A percentile compares a stretch with the other conserved stretches of the same genome.
phyloP scores from a whole-genome alignment of 1,284 basidiomycete genomes.

The Cutaneotrichosporon sp. region DNA sequence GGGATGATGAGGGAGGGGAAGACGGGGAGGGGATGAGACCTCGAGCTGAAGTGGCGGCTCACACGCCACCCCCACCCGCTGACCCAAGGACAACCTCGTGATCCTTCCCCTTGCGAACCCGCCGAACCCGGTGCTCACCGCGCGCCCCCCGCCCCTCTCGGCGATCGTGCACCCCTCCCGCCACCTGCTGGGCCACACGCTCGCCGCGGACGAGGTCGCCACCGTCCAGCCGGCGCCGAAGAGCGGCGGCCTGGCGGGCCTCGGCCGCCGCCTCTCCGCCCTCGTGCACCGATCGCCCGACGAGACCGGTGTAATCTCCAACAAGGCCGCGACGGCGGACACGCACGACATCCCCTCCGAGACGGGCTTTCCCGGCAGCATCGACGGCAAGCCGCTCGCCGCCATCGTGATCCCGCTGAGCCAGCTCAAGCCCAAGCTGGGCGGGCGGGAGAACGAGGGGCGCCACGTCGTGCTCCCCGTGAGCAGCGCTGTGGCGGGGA shows the following conservation, averaged over 20 bases:
- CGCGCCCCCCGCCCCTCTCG: background rate
- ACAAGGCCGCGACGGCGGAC: slow-evolving; percentile 27
- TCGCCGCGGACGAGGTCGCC: slow-evolving; percentile 15
- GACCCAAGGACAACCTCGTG: slow-evolving; percentile 39
- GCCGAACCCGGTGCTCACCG: slow-evolving; percentile 41
- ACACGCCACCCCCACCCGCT: background rate
- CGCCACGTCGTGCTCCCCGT: slow-evolving; percentile 12
- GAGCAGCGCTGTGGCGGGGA: slow-evolving; percentile 20
- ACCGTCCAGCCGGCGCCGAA: no score
- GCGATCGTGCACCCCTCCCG: background rate
- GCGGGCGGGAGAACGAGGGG: slow-evolving; percentile 10
- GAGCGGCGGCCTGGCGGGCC: slow-evolving; percentile 37
- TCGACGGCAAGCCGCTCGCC: slow-evolving; percentile 37
- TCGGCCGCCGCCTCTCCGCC: slow-evolving; percentile 32
- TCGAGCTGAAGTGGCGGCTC: background rate
- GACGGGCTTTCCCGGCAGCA: slow-evolving; percentile 41
- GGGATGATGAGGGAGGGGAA: background rate
- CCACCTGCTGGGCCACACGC: background rate
- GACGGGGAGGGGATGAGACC: background rate
- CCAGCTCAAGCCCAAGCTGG: slow-evolving; percentile 25
- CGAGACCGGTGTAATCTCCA: background rate
- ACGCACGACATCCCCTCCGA: slow-evolving; percentile 35
- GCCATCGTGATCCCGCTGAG: slow-evolving; percentile 35
- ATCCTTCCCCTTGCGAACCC: slow-evolving; percentile 43
- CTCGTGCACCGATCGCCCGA: no score